Evolutionary conservation across 495 filamentous ascomycete genomes (phyloP).

Genomic region (Lentithecium fluviatile): DNA sequence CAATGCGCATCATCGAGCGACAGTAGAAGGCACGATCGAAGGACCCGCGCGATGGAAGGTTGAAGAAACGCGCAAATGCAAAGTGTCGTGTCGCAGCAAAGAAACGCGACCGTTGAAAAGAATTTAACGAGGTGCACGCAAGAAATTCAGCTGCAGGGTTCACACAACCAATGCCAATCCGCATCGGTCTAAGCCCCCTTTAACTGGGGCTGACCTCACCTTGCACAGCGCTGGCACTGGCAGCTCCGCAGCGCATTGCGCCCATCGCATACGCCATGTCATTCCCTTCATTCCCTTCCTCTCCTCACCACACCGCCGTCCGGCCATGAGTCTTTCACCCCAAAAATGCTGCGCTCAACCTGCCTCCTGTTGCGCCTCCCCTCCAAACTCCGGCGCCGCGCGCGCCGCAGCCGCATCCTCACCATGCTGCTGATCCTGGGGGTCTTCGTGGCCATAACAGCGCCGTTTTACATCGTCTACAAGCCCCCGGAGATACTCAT

Average conservation of each 20-base stretch:
- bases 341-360: background rate
- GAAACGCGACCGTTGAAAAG: background rate
- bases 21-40: no score
- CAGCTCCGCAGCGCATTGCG: background rate
- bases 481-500: slow-evolving; percentile 70
- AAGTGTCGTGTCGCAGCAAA: background rate
- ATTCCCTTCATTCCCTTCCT: background rate
- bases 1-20: no score
- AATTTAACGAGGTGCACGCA: no score
- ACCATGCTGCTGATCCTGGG: slow-evolving; percentile 53
- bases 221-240: background rate
- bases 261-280: background rate
- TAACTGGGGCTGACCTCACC: slow-evolving; percentile 1
- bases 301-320: background rate
- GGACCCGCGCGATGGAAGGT: no score
- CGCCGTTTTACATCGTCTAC: slow-evolving; percentile 67
- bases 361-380: slow-evolving; percentile 50
- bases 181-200: background rate
- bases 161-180: background rate
- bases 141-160: no score
- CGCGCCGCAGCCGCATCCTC: slow-evolving; percentile 55
- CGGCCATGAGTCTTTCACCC: background rate
- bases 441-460: slow-evolving; percentile 49
- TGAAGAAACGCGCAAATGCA: no score
- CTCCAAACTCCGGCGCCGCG: slow-evolving; percentile 52